Percentiles rank a stretch among this genome's conserved stretches.
These are phyloP conservation scores for Podospora pseudocomata DNA, from an alignment of 495 filamentous ascomycete genomes.

Conservation along the genomic window DNA sequence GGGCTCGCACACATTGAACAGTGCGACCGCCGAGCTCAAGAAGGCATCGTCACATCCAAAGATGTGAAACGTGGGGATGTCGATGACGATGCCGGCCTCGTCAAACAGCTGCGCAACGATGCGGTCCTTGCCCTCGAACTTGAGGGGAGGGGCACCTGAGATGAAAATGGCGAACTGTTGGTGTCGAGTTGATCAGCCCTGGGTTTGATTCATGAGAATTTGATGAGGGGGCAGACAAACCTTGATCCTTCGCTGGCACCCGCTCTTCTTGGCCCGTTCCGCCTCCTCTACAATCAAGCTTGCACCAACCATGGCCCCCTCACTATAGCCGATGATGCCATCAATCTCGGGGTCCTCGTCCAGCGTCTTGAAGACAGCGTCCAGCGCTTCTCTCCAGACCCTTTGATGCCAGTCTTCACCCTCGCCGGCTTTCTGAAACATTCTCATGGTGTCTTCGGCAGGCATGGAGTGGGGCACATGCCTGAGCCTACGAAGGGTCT, in stretches of 20 bases:
- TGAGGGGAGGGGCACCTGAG: slow-evolving; percentile 51
- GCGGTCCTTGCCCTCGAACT: slow-evolving; percentile 33
- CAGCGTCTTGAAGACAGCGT: slow-evolving; percentile 34
- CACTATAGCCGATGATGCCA: slow-evolving; percentile 50
- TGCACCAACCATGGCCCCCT: slow-evolving; percentile 52
- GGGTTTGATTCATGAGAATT: not conserved
- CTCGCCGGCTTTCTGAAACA: slow-evolving; percentile 32
- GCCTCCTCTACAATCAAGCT: slow-evolving; percentile 50
- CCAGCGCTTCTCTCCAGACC: slow-evolving; percentile 32
- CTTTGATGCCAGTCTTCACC: slow-evolving; percentile 27
- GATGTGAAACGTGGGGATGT: slow-evolving; percentile 55
- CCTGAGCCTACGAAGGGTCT: slow-evolving; percentile 47
- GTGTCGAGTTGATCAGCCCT: not conserved
- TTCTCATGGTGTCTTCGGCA: slow-evolving; percentile 50
- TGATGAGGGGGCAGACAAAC: slow-evolving; percentile 9
- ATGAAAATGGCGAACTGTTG: slow-evolving; percentile 51
- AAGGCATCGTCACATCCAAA: slow-evolving; percentile 56
- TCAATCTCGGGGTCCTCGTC: slow-evolving; percentile 45
- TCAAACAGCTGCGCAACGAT: slow-evolving; percentile 41
- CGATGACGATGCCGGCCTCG: slow-evolving; percentile 45
- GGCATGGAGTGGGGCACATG: slow-evolving; percentile 46
- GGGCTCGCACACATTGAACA: slow-evolving; percentile 56
- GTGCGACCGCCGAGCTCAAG: slow-evolving; percentile 46
- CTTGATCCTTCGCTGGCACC: slow-evolving; percentile 46
- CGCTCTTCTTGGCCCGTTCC: slow-evolving; percentile 33